phyloP scores from a whole-genome alignment of 2,329 filamentous ascomycete genomes.

The Aspergillus pseudotamarii region DNA sequence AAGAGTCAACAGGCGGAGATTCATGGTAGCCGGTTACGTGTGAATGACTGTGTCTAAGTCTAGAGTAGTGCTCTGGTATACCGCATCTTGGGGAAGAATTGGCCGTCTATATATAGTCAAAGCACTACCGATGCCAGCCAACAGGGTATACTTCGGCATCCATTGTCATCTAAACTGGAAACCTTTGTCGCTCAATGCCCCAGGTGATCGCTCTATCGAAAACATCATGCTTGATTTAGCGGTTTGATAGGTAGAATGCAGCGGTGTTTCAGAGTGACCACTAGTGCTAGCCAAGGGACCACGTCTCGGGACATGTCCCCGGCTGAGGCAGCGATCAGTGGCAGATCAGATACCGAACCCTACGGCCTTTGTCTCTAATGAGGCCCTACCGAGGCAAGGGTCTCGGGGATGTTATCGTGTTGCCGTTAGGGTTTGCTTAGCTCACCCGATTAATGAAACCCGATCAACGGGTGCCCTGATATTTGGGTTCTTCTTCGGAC shows the following conservation, averaged over 20 bases:
- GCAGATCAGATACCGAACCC: background rate
- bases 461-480: background rate
- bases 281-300: background rate
- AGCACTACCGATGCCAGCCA: background rate
- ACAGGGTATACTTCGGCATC: constrained; percentile 2
- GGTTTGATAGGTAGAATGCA: background rate
- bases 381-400: background rate
- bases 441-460: background rate
- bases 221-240: background rate
- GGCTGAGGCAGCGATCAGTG: background rate
- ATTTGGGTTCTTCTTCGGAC: background rate
- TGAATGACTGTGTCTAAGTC: background rate
- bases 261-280: background rate
- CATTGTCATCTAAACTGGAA: background rate
- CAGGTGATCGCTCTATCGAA: background rate
- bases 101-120: background rate
- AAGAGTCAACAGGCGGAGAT: background rate
- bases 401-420: background rate
- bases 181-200: background rate
- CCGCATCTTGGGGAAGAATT: background rate
- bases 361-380: background rate
- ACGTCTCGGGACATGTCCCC: background rate
- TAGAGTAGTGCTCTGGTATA: background rate
- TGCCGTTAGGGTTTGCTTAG: background rate
- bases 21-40: background rate